Evolutionary conservation across 768 basidiomycete species (phyloP).

Genomic region (Xanthoconium stramineum): DNA sequence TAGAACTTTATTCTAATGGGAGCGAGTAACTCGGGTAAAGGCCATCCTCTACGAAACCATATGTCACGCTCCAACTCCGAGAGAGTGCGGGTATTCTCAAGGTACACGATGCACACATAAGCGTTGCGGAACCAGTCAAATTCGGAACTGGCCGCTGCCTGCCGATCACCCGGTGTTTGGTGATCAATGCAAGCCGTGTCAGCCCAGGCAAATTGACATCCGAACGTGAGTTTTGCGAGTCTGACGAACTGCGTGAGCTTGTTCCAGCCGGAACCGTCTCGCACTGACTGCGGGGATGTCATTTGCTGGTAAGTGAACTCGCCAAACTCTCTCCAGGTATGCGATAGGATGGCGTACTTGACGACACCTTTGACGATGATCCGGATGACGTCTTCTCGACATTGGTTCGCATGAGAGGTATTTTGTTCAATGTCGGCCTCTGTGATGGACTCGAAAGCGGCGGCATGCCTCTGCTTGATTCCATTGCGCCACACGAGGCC

Average conservation of each 20-base stretch:
- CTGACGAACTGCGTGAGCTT: background rate
- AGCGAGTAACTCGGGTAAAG: background rate
- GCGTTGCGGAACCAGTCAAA: constrained; percentile 8
- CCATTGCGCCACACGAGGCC: background rate
- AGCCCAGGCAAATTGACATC: background rate
- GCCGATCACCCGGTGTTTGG: background rate
- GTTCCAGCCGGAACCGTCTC: constrained; percentile 3
- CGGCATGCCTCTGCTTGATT: background rate
- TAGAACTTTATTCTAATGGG: constrained; percentile 3
- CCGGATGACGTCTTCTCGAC: background rate
- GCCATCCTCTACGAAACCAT: constrained; percentile 4
- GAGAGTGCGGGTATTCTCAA: background rate
- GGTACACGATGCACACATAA: constrained; percentile 3
- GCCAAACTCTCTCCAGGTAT: background rate
- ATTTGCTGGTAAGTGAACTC: background rate
- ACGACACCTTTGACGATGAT: constrained; percentile 1
- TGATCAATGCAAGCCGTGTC: constrained; percentile 1
- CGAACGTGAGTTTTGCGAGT: background rate
- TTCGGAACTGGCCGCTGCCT: background rate
- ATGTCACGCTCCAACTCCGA: background rate
- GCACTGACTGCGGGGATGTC: background rate
- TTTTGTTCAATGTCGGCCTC: constrained; percentile 5
- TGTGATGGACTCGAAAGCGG: background rate
- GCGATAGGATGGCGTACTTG: constrained; percentile 5
- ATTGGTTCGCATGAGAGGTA: background rate